Evolutionary conservation across 164 flowering plant species (phyloP).

Genomic region (Nelumbo lutea): DNA sequence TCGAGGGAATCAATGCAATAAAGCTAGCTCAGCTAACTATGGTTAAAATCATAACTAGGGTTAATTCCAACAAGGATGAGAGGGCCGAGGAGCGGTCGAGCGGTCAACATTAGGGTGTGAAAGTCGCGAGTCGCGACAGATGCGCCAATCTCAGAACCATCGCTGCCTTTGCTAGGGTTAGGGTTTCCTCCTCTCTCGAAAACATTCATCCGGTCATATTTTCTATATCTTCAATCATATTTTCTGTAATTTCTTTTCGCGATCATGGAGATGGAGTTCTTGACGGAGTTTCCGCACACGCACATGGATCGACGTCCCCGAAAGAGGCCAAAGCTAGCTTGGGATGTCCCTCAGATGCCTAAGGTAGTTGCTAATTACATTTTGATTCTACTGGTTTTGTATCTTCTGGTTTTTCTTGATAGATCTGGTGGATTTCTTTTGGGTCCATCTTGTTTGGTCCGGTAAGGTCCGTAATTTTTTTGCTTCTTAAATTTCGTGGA

Average conservation of each 20-base stretch:
- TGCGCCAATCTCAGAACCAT: not conserved
- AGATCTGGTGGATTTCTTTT: constrained; percentile 10
- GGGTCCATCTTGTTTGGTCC: not conserved
- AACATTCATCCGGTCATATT: not conserved
- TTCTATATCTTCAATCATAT: not conserved
- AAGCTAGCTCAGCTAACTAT: no score
- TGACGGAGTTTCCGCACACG: constrained; percentile 32
- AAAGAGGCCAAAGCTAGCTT: constrained; percentile 56
- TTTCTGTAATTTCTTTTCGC: not conserved
- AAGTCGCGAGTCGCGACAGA: not conserved
- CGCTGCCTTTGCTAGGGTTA: constrained; percentile 7
- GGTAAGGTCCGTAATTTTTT: not conserved
- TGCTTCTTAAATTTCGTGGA: not conserved
- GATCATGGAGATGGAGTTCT: constrained; percentile 36
- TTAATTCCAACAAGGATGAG: no score
- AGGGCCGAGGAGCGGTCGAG: not conserved
- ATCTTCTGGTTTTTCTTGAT: not conserved
- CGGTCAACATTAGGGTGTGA: not conserved
- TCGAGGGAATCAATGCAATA: no score
- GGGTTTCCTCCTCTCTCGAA: constrained; percentile 15
- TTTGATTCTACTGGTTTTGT: not conserved
- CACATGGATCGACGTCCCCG: constrained; percentile 67
- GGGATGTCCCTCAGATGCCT: constrained; percentile 40
- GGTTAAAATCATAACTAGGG: no score
- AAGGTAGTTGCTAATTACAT: constrained; percentile 33